Base-by-base conservation (phyloP, 129 eudicot species). In the Scalesia atractyloides region DNA sequence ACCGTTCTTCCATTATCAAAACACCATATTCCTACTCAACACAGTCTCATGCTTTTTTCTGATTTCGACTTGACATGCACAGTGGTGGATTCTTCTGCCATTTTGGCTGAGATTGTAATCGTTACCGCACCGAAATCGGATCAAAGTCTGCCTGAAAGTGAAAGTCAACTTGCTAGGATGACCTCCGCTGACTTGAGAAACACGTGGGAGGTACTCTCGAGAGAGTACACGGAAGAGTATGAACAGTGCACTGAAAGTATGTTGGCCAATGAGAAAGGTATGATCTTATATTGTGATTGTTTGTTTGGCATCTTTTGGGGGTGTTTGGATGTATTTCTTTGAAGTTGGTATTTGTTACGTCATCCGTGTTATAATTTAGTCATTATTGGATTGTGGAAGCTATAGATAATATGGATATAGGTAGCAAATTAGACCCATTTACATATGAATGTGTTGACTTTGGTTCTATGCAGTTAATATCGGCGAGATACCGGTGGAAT, bases 61-160 rank as follows among this genome's bases (percentile, higher is more conserved):
- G 97, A 93, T 86, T 93, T 89, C 74, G 98, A 93, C 76, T 74
- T 93, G 95, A 93, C 98, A 33, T 93, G 98, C 88, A 80, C 97
- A 5, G 87, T 84, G 54, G 88, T 87, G 67, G 98, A 89, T 86
- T 93, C 98, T 53, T 90, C 96, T 73, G 98, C 98, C 67, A 73
- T 89, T 75, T 81, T 93, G 84, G 98, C 96, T 39, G 92, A 89
- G 81, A 86, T 94, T 68, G 97, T 91, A 4, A 88, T 94, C 60
- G 78, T 82, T 36, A 88, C 93, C 19, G 97, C 92, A 53, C 92
- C 96, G 64, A 89, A 81, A 80, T 76, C 91, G 33, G 93, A 86
- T 56, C 91, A 84, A 82, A 73, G 6, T 81, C 81, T 79, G 46
- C 26, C 76, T 6, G 72, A 62, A 63, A 39, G 74, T 47, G 84